Conservation (phyloP, 2,329 filamentous ascomycete species). For the Microsporum ferrugineum region DNA sequence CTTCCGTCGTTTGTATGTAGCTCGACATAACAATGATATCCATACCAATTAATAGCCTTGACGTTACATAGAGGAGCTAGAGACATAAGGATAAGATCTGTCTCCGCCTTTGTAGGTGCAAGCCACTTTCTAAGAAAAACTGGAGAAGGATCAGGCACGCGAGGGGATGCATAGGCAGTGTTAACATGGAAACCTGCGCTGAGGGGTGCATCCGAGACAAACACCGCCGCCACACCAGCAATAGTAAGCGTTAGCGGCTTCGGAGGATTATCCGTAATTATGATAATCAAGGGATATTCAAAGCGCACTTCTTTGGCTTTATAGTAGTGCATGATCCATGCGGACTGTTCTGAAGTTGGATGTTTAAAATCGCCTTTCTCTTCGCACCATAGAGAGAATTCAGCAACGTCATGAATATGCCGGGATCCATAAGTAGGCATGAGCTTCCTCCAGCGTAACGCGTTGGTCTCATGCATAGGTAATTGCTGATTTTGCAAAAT, state of each 20-base stretch:
- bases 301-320: neutral
- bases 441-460: neutral
- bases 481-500: neutral
- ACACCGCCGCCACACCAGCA: neutral
- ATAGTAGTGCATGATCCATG: neutral
- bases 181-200: neutral
- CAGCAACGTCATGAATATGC: neutral
- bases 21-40: neutral
- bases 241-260: neutral
- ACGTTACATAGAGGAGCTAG: neutral
- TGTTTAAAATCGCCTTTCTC: neutral
- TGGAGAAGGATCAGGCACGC: neutral
- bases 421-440: neutral
- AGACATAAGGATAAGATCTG: neutral
- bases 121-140: neutral
- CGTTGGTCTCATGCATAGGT: neutral
- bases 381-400: neutral
- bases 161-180: constrained; percentile 2
- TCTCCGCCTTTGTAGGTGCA: neutral
- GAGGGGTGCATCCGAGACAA: neutral
- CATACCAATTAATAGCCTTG: neutral
- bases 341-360: neutral
- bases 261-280: neutral
- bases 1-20: neutral
- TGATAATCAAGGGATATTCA: neutral